phyloP scores from a whole-genome alignment of 2,329 filamentous ascomycete species.

The Gliomastix tumulicola region DNA sequence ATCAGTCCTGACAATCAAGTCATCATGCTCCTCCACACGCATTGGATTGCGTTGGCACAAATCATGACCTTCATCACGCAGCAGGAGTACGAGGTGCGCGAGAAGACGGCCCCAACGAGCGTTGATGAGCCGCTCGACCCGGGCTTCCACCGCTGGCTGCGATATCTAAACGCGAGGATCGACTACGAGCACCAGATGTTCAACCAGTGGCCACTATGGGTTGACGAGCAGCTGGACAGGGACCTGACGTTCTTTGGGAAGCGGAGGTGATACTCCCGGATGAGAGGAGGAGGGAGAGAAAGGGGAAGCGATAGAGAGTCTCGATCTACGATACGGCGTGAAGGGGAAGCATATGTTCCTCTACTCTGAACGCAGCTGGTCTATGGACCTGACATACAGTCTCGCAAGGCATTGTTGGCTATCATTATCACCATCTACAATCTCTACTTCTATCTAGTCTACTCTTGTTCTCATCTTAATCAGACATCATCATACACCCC shows the following conservation, averaged over 20 bases:
- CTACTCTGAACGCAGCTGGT: too few species aligned
- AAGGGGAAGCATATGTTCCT: too few species aligned
- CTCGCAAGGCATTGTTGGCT: too few species aligned
- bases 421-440: too few species aligned
- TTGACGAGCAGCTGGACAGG: slow-evolving; percentile 38
- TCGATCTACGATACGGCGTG: too few species aligned
- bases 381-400: too few species aligned
- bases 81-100: slow-evolving; percentile 25
- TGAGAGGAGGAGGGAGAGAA: too few species aligned
- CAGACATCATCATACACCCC: too few species aligned
- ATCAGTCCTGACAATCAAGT: slow-evolving; percentile 39
- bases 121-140: slow-evolving; percentile 21
- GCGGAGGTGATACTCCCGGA: slow-evolving; percentile 5
- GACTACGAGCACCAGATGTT: slow-evolving; percentile 34
- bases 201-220: slow-evolving; percentile 49
- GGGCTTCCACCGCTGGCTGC: slow-evolving; percentile 43
- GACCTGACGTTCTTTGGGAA: slow-evolving; percentile 39
- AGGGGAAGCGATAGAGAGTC: too few species aligned
- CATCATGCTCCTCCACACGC: slow-evolving; percentile 39
- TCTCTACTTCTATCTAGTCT: too few species aligned
- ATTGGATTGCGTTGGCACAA: slow-evolving; percentile 49
- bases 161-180: slow-evolving; percentile 39
- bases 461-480: too few species aligned
- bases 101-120: slow-evolving; percentile 14
- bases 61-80: slow-evolving; percentile 43